Percentiles rank a stretch among this genome's conserved stretches.
Evolutionary conservation across 1,139 yeast species (phyloP).

Genomic region (Geotrichum candidum): DNA sequence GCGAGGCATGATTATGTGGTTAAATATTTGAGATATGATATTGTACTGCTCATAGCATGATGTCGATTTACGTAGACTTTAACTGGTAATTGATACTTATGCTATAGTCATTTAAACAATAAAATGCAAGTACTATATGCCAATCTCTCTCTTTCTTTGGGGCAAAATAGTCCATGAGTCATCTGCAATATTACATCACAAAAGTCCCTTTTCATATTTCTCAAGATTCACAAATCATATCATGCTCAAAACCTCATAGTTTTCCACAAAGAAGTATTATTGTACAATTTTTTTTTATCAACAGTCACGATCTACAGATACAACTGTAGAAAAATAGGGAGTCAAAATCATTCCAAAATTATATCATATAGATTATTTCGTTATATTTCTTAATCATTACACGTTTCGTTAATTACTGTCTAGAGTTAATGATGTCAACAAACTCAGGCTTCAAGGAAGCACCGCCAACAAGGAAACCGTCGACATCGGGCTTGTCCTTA

Average conservation of each 20-base stretch:
- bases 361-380: not conserved
- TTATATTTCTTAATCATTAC: not conserved
- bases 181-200: too few relatives aligned
- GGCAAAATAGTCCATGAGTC: too few relatives aligned
- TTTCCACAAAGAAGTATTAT: not conserved
- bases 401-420: slow-evolving; percentile 46
- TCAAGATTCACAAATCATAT: not conserved
- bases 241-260: not conserved
- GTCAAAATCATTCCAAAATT: not conserved
- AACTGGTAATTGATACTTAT: too few relatives aligned
- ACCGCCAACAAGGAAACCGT: slow-evolving; percentile 99
- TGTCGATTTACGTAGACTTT: too few relatives aligned
- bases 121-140: too few relatives aligned
- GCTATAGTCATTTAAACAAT: too few relatives aligned
- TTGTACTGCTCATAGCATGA: too few relatives aligned
- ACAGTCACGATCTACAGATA: not conserved
- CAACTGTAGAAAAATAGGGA: not conserved
- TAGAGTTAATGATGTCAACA: slow-evolving; percentile 87
- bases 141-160: too few relatives aligned
- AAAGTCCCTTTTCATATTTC: not conserved
- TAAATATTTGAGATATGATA: too few relatives aligned
- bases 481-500: slow-evolving; percentile 89
- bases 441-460: slow-evolving; percentile 98
- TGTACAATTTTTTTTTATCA: not conserved
- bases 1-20: too few relatives aligned